Base-by-base conservation (phyloP, 2,329 filamentous ascomycete genomes). In the Xylaria sp. region DNA sequence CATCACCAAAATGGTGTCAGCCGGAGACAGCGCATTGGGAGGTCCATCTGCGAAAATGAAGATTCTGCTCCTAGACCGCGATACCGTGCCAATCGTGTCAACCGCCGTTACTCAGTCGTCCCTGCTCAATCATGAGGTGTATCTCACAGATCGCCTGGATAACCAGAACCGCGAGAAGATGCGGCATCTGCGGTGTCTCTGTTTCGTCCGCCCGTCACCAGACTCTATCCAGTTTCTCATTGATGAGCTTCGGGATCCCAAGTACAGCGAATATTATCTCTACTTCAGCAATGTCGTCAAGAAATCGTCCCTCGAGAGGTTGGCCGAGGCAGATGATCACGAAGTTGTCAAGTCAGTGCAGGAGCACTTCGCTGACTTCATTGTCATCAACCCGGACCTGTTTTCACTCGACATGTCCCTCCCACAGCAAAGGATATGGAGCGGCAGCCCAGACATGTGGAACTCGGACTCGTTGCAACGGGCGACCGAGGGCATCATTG, bases 201-300 rank as follows among this genome's bases (percentile, higher is more conserved):
- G 93, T 74, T 94, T 99, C 69, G 86, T 99, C 48, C 89, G 96
- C 40, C 95, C 95, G 7, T 97, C 94, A 0, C 85, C 94, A 11
- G 92, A 96, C 69, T 96, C 94, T 4, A 93, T 98, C 73, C 93
- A 99, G 74, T 87, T 91, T 65, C 85, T 99, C 54, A 94, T 99
- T 69, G 95, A 99, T 73, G 95, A 99, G 80, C 84, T 99, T 58
- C 87, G 95, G 63, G 94, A 98, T 51, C 96, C 95, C 4, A 97
- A 93, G 75, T 99, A 99, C 71, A 94, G 95, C 67, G 95, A 99
- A 79, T 99, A 99, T 78, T 88, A 96, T 73, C 85, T 99, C 58
- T 97, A 96, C 77, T 97, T 99, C 77, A 98, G 93, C 81, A 99
- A 99, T 75, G 90, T 99, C 61, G 89, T 95, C 73, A 96, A 96